phyloP scores from a whole-genome alignment of 768 basidiomycete species.

The Lanmaoa rubissima region DNA sequence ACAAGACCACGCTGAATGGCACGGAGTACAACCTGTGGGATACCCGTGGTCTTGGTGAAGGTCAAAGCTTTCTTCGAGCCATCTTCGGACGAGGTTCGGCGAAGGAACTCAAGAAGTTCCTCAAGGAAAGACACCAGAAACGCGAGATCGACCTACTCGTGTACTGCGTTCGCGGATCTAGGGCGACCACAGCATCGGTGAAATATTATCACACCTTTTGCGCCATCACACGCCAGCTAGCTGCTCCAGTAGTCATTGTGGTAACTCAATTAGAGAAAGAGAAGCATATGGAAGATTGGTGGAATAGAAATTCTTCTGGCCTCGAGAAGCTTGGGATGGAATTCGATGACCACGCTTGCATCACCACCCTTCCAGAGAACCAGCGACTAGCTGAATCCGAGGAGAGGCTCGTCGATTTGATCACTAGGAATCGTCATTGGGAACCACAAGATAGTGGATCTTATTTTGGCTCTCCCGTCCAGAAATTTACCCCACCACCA shows the following conservation, averaged over 20 bases:
- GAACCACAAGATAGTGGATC: neutral
- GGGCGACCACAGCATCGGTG: slow-evolving; percentile 27
- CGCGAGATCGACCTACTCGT: slow-evolving; percentile 40
- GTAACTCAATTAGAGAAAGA: slow-evolving; percentile 37
- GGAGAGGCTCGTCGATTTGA: slow-evolving; percentile 13
- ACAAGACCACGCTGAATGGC: slow-evolving; percentile 4
- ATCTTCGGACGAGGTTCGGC: slow-evolving; percentile 12
- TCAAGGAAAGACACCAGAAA: slow-evolving; percentile 17
- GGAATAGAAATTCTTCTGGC: slow-evolving; percentile 26
- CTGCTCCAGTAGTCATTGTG: slow-evolving; percentile 38
- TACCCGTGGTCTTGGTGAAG: slow-evolving; percentile 39
- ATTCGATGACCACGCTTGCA: slow-evolving; percentile 39
- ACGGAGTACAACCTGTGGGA: slow-evolving; percentile 31
- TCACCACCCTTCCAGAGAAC: slow-evolving; percentile 29
- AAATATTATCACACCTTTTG: slow-evolving; percentile 36
- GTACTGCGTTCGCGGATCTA: slow-evolving; percentile 36
- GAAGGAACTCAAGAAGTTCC: slow-evolving; percentile 19
- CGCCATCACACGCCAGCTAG: slow-evolving; percentile 34
- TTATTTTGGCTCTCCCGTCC: slow-evolving; percentile 13
- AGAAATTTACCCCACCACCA: neutral
- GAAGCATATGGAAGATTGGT: slow-evolving; percentile 30
- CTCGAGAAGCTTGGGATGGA: slow-evolving; percentile 29
- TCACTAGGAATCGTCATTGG: slow-evolving; percentile 13
- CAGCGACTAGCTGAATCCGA: slow-evolving; percentile 10
- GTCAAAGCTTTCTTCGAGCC: slow-evolving; percentile 4